A percentile compares a stretch with the other conserved stretches of the same genome.
Evolutionary conservation across 1,284 basidiomycete genomes (phyloP).

Genomic region (Irpex sp.): DNA sequence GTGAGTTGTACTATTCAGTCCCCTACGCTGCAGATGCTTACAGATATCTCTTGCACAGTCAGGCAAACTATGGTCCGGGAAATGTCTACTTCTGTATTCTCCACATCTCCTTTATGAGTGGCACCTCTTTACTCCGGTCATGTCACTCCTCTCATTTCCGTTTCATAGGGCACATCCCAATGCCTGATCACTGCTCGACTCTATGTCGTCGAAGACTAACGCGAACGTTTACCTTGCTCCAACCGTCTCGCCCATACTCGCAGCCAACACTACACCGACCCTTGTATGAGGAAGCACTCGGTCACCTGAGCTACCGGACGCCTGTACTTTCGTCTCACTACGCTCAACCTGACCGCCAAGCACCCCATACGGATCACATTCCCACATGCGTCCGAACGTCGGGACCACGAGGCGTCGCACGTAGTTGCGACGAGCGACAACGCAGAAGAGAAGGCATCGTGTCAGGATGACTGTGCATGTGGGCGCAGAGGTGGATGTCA

Average conservation of each 20-base stretch:
- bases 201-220: neutral
- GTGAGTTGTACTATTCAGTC: conserved; percentile 3
- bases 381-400: neutral
- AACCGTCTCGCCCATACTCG: neutral
- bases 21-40: no score
- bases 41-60: no score
- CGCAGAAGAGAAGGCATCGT: neutral
- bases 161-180: conserved; percentile 11
- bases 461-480: neutral
- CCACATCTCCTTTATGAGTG: conserved; percentile 13
- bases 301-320: no score
- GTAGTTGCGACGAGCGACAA: neutral
- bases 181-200: conserved; percentile 8
- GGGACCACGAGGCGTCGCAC: neutral
- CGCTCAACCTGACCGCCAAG: neutral
- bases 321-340: neutral
- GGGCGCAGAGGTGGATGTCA: neutral
- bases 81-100: conserved; percentile 8
- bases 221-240: neutral
- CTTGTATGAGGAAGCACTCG: no score
- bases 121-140: neutral
- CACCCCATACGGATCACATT: neutral
- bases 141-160: neutral
- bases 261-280: neutral
- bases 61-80: neutral